phyloP scores from a whole-genome alignment of 148 eudicot genomes.

The Camellia sinensis region DNA sequence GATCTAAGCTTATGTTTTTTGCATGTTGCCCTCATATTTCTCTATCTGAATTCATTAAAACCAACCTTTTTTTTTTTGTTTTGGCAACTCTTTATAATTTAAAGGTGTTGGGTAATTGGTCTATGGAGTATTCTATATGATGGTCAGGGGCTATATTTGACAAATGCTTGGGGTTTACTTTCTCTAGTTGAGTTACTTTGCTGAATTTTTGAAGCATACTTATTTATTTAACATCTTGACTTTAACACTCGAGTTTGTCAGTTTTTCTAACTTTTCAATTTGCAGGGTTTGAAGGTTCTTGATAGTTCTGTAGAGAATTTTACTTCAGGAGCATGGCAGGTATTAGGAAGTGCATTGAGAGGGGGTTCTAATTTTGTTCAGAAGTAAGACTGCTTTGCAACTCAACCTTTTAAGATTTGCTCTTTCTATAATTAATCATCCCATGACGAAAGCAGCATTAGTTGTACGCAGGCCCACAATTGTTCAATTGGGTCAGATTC shows the following conservation, averaged over 20 bases:
- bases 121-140: background rate
- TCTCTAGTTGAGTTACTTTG: constrained; percentile 8
- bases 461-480: background rate
- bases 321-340: constrained; percentile 98
- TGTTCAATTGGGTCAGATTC: background rate
- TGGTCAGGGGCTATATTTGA: background rate
- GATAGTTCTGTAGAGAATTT: constrained; percentile 79
- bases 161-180: background rate
- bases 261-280: background rate
- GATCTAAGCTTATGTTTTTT: background rate
- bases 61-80: background rate
- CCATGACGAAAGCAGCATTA: background rate
- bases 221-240: background rate
- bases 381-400: constrained; percentile 45
- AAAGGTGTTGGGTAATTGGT: background rate
- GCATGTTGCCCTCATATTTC: background rate
- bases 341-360: constrained; percentile 83
- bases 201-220: background rate
- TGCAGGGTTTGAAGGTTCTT: constrained; percentile 83
- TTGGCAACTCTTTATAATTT: background rate
- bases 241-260: background rate
- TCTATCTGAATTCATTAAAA: background rate
- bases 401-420: background rate
- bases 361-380: constrained; percentile 76
- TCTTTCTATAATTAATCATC: background rate